These are phyloP conservation scores for Irpex lacteus DNA, from an alignment of 1,284 basidiomycete species.

Conservation along the genomic window DNA sequence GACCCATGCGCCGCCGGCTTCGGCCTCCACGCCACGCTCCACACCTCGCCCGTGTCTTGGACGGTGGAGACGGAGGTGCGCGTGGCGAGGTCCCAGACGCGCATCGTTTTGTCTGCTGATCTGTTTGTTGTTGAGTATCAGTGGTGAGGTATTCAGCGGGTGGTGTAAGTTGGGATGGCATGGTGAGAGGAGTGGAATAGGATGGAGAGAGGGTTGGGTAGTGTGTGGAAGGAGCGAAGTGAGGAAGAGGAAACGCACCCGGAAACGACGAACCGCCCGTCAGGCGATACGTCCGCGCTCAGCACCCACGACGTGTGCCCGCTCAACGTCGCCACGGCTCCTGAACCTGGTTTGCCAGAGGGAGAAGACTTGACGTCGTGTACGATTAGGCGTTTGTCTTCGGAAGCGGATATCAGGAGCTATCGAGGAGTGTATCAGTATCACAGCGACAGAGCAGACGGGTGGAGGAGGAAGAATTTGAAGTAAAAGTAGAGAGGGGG, in stretches of 20 bases:
- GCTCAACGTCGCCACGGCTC: conserved; percentile 76
- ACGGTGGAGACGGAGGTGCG: conserved; percentile 76
- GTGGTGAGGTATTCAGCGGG: conserved; percentile 54
- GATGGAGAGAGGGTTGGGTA: not conserved
- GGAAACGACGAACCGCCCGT: conserved; percentile 72
- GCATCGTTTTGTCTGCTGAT: conserved; percentile 82
- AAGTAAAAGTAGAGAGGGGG: no score
- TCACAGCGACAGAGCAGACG: not conserved
- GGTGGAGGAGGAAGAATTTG: no score
- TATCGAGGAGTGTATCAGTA: conserved; percentile 25
- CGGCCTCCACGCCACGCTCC: conserved; percentile 84
- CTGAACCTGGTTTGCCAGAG: conserved; percentile 58
- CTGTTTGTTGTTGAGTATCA: conserved; percentile 33
- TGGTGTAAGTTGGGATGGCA: no score
- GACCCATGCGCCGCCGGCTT: conserved; percentile 49
- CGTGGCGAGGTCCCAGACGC: conserved; percentile 84
- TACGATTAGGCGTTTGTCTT: conserved; percentile 83
- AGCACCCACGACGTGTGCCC: conserved; percentile 90
- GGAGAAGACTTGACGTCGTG: conserved; percentile 75
- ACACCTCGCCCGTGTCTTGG: conserved; percentile 78
- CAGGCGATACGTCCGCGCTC: conserved; percentile 74
- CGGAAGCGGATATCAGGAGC: conserved; percentile 82
- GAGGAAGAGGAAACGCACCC: conserved; percentile 58
- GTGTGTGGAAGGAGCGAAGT: not conserved
- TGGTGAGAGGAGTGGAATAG: not conserved